Evolutionary conservation across 1,139 yeast genomes (phyloP).

Genomic region (Candida sp.): DNA sequence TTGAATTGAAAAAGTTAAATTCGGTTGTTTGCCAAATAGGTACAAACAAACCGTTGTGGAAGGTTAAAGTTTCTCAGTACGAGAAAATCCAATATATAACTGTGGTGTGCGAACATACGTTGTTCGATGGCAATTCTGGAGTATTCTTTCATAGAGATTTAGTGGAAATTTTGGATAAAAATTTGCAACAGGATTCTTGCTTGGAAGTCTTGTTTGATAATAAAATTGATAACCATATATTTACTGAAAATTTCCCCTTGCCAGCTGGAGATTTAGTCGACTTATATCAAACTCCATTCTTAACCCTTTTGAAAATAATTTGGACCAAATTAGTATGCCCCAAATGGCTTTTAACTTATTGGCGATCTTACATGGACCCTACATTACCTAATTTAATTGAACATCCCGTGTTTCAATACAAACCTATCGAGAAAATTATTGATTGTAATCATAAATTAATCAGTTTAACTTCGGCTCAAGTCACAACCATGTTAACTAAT

Average conservation of each 20-base stretch:
- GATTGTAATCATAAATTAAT: conserved; percentile 13
- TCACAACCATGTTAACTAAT: conserved; percentile 8
- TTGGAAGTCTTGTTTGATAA: conserved; percentile 1
- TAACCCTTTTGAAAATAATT: not conserved
- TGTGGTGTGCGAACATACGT: conserved; percentile 28
- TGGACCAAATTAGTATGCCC: conserved; percentile 1
- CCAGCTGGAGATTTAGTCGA: conserved; percentile 4
- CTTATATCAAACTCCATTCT: not conserved
- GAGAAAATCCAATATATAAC: conserved; percentile 16
- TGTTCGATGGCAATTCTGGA: conserved; percentile 35
- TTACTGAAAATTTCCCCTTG: not conserved
- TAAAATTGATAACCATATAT: not conserved
- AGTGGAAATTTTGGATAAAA: conserved; percentile 7
- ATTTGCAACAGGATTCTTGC: not conserved
- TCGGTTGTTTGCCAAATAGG: conserved; percentile 13
- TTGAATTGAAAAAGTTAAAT: conserved; percentile 15
- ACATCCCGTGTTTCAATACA: conserved; percentile 14
- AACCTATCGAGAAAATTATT: conserved; percentile 8
- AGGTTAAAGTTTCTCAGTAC: conserved; percentile 16
- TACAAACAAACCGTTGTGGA: conserved; percentile 26
- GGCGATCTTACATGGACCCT: not conserved
- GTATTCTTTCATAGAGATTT: conserved; percentile 28
- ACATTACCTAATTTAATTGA: conserved; percentile 10
- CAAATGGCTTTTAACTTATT: not conserved
- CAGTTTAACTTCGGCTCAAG: conserved; percentile 9